Evolutionary conservation across 495 filamentous ascomycete species (phyloP).

Genomic region (Aspergillus sparsus): DNA sequence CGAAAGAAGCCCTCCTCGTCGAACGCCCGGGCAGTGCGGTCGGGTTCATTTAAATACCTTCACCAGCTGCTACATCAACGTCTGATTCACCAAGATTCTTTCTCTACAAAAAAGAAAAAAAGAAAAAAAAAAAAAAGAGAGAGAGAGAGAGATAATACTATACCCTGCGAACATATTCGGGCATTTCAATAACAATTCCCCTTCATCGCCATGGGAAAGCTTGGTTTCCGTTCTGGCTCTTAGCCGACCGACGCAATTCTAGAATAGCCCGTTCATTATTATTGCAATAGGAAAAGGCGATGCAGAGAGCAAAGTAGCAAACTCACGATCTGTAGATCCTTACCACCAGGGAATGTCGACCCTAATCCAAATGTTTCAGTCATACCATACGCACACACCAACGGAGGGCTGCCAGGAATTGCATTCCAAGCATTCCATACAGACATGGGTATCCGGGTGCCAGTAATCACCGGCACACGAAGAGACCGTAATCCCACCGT

Average conservation of each 20-base stretch:
- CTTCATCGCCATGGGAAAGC: conserved; percentile 1
- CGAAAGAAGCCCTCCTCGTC: neutral
- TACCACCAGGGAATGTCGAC: neutral
- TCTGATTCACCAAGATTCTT: neutral
- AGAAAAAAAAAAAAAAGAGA: no score
- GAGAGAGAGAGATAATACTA: neutral
- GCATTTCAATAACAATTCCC: conserved; percentile 3
- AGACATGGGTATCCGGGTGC: neutral
- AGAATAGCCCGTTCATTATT: neutral
- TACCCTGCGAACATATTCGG: neutral
- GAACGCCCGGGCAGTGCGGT: neutral
- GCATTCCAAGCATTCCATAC: neutral
- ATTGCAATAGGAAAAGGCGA: neutral
- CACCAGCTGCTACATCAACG: neutral
- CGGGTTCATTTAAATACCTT: conserved; percentile 1
- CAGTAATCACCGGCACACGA: neutral
- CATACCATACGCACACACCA: conserved; percentile 1
- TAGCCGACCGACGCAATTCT: neutral
- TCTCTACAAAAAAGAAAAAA: no score
- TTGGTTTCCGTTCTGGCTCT: neutral
- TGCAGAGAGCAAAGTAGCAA: neutral
- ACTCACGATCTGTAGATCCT: conserved; percentile 2
- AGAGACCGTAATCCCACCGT: neutral
- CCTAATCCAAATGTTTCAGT: conserved; percentile 3
- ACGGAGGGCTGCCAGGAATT: neutral